Evolutionary conservation across 169 alveolate species (phyloP), one percentile per base, ranked within the genome.

Genomic region (Theileria sp.): DNA sequence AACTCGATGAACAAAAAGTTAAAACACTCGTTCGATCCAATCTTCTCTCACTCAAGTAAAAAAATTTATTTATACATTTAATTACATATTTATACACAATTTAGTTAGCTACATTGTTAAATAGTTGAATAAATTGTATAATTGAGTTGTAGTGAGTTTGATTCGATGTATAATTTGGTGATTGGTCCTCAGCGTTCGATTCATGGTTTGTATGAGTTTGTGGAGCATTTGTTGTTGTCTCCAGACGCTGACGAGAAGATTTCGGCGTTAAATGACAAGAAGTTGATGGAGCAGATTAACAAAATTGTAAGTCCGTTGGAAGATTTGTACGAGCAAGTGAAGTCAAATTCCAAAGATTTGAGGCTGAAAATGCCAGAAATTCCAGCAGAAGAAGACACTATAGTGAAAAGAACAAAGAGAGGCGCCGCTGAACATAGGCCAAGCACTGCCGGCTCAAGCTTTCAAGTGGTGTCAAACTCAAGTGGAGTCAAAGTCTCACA

Each of bases 151-250:
- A 80, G 87, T 25, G 87, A 80, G 23, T 79, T 70, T 62, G 78
- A 80, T 17, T 65, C 75, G 78, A 60, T 82, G 44, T 61, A 75
- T 50, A 82, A 54, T 26, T 75, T 82, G 32, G 71, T 82, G 34
- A 79, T 82, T 26, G 75, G 62, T 32, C 88, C 78, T 6, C 88
- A 82, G 76, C 75, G 83, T 9, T 75, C 88, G 21, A 17, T 82
- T 44, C 75, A 79, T 32, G 64, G 68, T 6, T 21, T 82, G 32
- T 82, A 82, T 58, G 68, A 44, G n/a, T 72, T 65, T 26, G 28
- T 82, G 71, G 72, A 66, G 74, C 58, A 34, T 7, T 15, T 82
- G 73, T 32, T 82, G 15, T 67, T 71, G 44, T 54, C 79, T 3
- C 86, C 86, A 5, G 66, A 28, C 36, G 38, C 84, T 17, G 84